These are phyloP conservation scores for Globisporangium polare DNA, from an alignment of 352 stramenopile species.

Conservation along the genomic window DNA sequence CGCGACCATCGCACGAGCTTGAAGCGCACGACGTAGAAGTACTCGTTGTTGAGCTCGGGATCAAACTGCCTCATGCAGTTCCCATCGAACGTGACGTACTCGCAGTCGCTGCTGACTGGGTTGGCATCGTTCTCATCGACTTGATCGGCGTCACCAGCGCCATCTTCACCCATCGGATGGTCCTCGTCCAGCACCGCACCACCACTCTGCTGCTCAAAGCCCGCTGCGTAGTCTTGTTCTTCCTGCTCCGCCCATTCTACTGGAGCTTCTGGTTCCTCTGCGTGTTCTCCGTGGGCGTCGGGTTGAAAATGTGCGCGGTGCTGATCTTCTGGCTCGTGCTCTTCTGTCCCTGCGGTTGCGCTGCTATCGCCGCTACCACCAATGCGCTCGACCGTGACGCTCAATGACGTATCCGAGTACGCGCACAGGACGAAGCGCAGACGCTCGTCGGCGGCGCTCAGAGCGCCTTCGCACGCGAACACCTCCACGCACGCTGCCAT, in stretches of 20 bases:
- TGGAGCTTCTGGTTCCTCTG: background rate
- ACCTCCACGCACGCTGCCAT: slow-evolving; percentile 19
- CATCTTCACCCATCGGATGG: background rate
- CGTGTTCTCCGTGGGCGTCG: background rate
- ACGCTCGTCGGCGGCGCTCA: slow-evolving; percentile 24
- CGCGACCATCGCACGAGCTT: slow-evolving; percentile 42
- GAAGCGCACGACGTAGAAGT: slow-evolving; percentile 40
- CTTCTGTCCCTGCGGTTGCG: background rate
- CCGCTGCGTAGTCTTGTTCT: background rate
- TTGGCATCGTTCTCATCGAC: background rate
- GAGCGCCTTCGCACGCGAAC: slow-evolving; percentile 36
- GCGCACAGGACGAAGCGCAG: slow-evolving; percentile 34
- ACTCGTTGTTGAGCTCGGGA: slow-evolving; percentile 4
- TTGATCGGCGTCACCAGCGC: background rate
- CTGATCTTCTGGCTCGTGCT: background rate
- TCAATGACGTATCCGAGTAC: slow-evolving; percentile 31
- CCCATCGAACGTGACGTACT: slow-evolving; percentile 10
- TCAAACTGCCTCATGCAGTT: slow-evolving; percentile 7
- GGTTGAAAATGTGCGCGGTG: background rate
- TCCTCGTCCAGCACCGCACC: background rate
- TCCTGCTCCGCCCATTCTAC: slow-evolving; percentile 5
- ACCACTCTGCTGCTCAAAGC: background rate
- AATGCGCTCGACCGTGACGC: slow-evolving; percentile 19
- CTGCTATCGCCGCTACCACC: background rate
- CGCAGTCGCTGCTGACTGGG: background rate